These are phyloP conservation scores for Fusarium metavorans DNA, from an alignment of 2,329 filamentous ascomycete genomes.

Conservation along the genomic window DNA sequence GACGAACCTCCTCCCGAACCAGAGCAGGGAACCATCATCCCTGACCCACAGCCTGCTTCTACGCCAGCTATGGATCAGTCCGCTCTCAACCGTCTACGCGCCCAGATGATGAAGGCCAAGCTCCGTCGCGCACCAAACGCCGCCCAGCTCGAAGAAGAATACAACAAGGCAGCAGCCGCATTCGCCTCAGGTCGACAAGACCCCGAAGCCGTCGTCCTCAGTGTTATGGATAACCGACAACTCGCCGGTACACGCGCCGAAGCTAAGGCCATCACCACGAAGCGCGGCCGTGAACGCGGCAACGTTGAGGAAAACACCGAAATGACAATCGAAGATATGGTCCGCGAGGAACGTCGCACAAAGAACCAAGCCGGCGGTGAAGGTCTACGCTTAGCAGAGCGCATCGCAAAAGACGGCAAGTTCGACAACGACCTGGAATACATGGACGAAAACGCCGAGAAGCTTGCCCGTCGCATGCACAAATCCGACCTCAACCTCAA, in stretches of 20 bases:
- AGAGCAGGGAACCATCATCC: conserved; percentile 68
- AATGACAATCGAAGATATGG: conserved; percentile 97
- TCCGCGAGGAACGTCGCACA: conserved; percentile 91
- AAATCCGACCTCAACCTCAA: conserved; percentile 90
- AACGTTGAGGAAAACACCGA: conserved; percentile 91
- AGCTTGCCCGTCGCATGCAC: conserved; percentile 87
- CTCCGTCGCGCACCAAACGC: conserved; percentile 82
- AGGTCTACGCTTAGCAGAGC: conserved; percentile 84
- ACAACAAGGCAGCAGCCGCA: conserved; percentile 78
- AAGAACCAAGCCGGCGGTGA: conserved; percentile 83
- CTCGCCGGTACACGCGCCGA: conserved; percentile 80
- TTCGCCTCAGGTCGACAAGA: conserved; percentile 69
- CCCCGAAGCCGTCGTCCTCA: conserved; percentile 76
- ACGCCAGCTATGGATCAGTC: conserved; percentile 75
- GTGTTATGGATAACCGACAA: conserved; percentile 90
- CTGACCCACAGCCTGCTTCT: conserved; percentile 56
- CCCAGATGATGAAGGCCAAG: conserved; percentile 96
- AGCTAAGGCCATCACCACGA: conserved; percentile 82
- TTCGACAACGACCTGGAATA: conserved; percentile 96
- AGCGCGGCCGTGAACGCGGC: conserved; percentile 85
- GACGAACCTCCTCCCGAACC: conserved; percentile 46
- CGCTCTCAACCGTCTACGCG: conserved; percentile 87
- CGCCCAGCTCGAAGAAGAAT: conserved; percentile 82
- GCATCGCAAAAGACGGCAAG: conserved; percentile 92
- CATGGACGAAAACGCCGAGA: conserved; percentile 95